Percentiles rank a stretch among this genome's conserved stretches.
Evolutionary conservation across 805 yeast species (phyloP).

Genomic region (Pichia nanzhaoensis): DNA sequence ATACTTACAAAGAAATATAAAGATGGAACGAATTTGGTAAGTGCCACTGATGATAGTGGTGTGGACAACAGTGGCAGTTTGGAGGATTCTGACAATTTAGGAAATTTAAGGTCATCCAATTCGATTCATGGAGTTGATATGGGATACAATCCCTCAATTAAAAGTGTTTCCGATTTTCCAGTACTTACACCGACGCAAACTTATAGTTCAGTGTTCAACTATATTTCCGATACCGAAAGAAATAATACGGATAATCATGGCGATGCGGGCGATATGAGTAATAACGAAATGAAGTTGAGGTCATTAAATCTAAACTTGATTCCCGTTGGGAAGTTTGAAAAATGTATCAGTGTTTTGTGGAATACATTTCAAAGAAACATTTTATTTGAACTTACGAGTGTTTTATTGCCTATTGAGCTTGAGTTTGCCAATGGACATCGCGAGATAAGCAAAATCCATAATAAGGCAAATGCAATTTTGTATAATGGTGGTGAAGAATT

Average conservation of each 20-base stretch:
- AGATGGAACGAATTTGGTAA: conserved; percentile 6
- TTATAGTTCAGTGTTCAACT: not conserved
- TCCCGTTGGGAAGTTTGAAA: conserved; percentile 14
- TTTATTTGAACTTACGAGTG: conserved; percentile 9
- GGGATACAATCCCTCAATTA: conserved; percentile 1
- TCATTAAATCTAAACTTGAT: conserved; percentile 9
- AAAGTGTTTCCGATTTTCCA: conserved; percentile 10
- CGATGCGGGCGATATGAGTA: not conserved
- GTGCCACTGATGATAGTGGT: not conserved
- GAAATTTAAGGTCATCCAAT: conserved; percentile 1
- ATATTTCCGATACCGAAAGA: not conserved
- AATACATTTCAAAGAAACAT: conserved; percentile 12
- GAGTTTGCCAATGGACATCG: conserved; percentile 13
- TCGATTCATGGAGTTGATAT: conserved; percentile 5
- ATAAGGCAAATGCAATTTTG: conserved; percentile 10
- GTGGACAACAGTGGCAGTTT: not conserved
- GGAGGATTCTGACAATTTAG: no score
- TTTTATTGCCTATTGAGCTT: conserved; percentile 14
- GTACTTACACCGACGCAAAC: conserved; percentile 10
- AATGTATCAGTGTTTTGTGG: conserved; percentile 13
- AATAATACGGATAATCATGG: not conserved
- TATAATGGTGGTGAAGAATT: conserved; percentile 10
- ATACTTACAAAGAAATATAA: conserved; percentile 22
- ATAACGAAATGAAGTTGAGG: not conserved
- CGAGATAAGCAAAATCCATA: conserved; percentile 3